Percentiles rank a stretch among this genome's conserved stretches.
phyloP scores from a whole-genome alignment of 805 yeast genomes.

The Monosporozyma servazzii region DNA sequence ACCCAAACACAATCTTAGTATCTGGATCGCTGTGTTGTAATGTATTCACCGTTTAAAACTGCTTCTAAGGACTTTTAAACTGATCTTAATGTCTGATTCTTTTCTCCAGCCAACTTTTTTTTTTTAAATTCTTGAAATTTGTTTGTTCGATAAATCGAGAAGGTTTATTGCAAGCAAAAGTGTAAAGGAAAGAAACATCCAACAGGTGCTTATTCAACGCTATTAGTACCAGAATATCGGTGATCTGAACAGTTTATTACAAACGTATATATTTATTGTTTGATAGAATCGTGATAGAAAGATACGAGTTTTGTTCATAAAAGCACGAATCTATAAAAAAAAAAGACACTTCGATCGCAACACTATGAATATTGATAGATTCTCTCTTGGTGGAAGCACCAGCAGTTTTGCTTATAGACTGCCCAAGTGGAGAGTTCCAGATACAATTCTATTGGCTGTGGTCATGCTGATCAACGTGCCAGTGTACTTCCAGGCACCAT shows the following conservation, averaged over 20 bases:
- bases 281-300: neutral
- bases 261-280: neutral
- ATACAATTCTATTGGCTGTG: conserved; percentile 27
- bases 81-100: neutral
- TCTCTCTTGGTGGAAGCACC: conserved; percentile 16
- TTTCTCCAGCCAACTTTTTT: neutral
- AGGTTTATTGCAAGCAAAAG: neutral
- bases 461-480: conserved; percentile 28
- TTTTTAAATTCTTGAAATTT: neutral
- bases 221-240: neutral
- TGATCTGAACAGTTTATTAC: neutral
- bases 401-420: conserved; percentile 11
- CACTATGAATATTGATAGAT: conserved; percentile 18
- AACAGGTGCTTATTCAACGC: neutral
- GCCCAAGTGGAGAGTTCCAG: conserved; percentile 35
- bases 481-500: conserved; percentile 41
- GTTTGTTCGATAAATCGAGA: neutral
- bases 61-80: neutral
- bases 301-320: neutral
- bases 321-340: neutral
- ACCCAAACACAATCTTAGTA: neutral
- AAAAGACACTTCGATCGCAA: neutral
- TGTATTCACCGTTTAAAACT: neutral
- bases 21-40: neutral
- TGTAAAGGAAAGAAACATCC: neutral